Base-by-base conservation (phyloP, 257 asterid species). In the Cruciata laevipes region DNA sequence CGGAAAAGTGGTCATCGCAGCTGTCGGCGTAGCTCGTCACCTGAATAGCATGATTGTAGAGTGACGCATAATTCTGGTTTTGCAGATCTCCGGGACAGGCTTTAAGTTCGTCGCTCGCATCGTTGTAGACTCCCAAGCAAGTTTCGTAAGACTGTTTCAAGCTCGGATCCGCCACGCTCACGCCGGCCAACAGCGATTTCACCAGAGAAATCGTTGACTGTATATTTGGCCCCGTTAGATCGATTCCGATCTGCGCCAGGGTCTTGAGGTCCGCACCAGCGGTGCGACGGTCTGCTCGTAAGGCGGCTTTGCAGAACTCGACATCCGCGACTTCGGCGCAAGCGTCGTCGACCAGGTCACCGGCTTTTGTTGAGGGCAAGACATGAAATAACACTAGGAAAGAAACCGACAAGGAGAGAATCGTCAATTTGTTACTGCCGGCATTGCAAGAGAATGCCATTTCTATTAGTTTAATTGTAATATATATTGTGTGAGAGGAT, bases 1-100 rank as follows among this genome's bases (percentile, higher is more conserved):
- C 23, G 5, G 12, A 18, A 53, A 53, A 68, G 13, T 20, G 23
- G 1, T 68, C 65, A 68, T 68, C 56, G 21, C 72, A 68, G 42
- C 25, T 2, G 17, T 21, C 56, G 10, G 72, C 17, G 5, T 24
- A 55, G n/a, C 16, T 35, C 0, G 32, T 56, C 65, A 1, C 64
- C 72, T 2, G 65, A 56, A 27, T 27, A 0, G 72, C 72, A 20
- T n/a, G 14, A 6, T 18, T n/a, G 27, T 35, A 33, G 0, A 68
- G 11, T 5, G 37, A 11, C 2, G 7, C 11, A 3, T n/a, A 68
- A 4, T 68, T 63, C 35, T 55, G 21, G 32, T 25, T 40, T 11
- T 56, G 56, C 40, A 68, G 37, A 18, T 21, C 8, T 0, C 17
- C 25, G 2, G 7, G 9, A 52, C 71, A 53, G 30, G 30, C 71